Evolutionary conservation across 176 grass and related monocot genomes (phyloP), one percentile per base, ranked within the genome.

Genomic region (Zea luxurians): DNA sequence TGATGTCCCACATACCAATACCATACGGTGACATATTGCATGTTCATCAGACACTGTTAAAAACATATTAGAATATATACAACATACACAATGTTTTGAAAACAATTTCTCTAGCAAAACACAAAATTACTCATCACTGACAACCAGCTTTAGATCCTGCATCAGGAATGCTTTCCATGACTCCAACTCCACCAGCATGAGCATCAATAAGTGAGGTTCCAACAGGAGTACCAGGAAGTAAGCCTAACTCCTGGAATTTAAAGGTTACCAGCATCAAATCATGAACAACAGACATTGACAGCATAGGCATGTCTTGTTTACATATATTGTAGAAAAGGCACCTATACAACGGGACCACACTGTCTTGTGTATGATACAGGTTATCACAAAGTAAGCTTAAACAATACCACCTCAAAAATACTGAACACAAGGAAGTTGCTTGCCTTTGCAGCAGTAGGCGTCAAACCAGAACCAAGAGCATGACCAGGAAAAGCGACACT

Each of bases 401-500:
- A 55, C 10, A 71, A 60, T 37, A 49, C 18, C 6, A 73, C 35
- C 37, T 47, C 20, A 71, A 62, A 75, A 68, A 68, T 21, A 65
- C 34, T 61, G 45, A 76, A 15, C 7, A 87, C 36, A 57, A 60
- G 35, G 48, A 89, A 84, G 12, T 89, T 87, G 68, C 85, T 92
- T 90, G 77, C 95, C 91, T 94, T 90, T 85, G 95, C 91, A 76
- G 95, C 85, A 80, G 80, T 48, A 86, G 85, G 74, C 73, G 89
- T 94, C 80, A 98, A 86, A 74, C 95, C 95, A 72, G 91, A 90
- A 92, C 95, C 95, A 70, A 98, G 88, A 84, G 95, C 83, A 90
- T 98, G 91, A 48, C 95, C 95, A 54, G 91, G 95, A 92, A 98
- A 98, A 67, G 95, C 95, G 74, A 94, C 95, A 87, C 91, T 92